Conservation (phyloP, 2,329 filamentous ascomycete species). For the Fusarium subglutinans region DNA sequence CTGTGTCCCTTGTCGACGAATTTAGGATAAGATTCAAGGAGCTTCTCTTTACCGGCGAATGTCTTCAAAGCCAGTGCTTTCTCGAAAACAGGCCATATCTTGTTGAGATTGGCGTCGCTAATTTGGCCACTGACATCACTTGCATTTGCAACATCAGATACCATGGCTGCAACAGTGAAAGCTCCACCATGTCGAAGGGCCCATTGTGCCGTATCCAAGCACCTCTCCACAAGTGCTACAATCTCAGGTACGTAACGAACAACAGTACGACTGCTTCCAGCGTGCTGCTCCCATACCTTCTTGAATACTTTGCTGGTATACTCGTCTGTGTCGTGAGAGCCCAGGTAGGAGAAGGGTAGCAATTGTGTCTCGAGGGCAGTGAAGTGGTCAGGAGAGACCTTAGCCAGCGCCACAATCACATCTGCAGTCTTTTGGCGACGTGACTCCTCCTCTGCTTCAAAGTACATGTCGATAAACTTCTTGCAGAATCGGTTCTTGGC, state of each 20-base stretch:
- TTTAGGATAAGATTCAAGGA: slow-evolving; percentile 80
- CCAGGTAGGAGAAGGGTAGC: slow-evolving; percentile 88
- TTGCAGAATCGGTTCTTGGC: slow-evolving; percentile 61
- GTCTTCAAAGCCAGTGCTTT: slow-evolving; percentile 87
- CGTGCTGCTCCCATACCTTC: slow-evolving; percentile 90
- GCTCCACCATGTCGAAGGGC: slow-evolving; percentile 89
- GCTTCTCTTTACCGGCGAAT: slow-evolving; percentile 88
- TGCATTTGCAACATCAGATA: slow-evolving; percentile 70
- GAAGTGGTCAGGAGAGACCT: slow-evolving; percentile 90
- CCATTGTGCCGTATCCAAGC: slow-evolving; percentile 86
- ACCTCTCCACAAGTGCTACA: slow-evolving; percentile 69
- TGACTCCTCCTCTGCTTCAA: slow-evolving; percentile 80
- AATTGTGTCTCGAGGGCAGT: slow-evolving; percentile 77
- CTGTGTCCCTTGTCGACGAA: slow-evolving; percentile 74
- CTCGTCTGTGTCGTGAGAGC: slow-evolving; percentile 84
- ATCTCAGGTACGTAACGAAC: slow-evolving; percentile 88
- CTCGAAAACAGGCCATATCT: slow-evolving; percentile 85
- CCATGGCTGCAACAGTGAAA: slow-evolving; percentile 78
- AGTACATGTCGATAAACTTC: slow-evolving; percentile 75
- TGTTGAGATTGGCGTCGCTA: slow-evolving; percentile 65
- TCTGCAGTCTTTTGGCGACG: slow-evolving; percentile 82
- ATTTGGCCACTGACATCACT: slow-evolving; percentile 67
- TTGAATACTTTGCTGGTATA: slow-evolving; percentile 82
- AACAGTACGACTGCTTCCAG: slow-evolving; percentile 83
- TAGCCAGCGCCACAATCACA: slow-evolving; percentile 83